Base-by-base conservation (phyloP, 352 stramenopile genomes). In the Pythium volutum region DNA sequence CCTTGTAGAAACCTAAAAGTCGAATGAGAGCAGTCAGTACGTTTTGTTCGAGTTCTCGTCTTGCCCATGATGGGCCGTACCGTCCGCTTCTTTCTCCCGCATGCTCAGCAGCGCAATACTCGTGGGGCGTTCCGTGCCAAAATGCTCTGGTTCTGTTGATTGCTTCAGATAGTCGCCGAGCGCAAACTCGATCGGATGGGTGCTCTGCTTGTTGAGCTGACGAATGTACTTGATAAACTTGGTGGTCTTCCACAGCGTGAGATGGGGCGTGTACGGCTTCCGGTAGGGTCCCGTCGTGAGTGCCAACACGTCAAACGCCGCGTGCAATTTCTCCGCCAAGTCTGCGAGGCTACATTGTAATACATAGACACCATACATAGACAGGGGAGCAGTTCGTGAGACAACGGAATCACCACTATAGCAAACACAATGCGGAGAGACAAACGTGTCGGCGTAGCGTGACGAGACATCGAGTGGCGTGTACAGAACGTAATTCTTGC, bases 161-260 rank as follows among this genome's bases (percentile, higher is more conserved):
- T 39, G 18, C 20, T 59, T 29, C 18, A 80, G 64, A 29, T 70
- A 66, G 15, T 42, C 47, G 26, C 18, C 49, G 33, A 84, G 54
- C 9, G 64, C 51, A 25, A 77, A 63, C 45, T 84, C 66, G 14
- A 79, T 62, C 4, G 31, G 51, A 11, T n/a, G 15, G 9, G 45
- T 23, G 20, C 66, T 55, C 22, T 54, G 31, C 12, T 59, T 51
- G 41, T 81, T 77, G 5, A 81, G 43, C 20, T 50, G 53, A 6
- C 54, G 47, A 26, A 77, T 69, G 18, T 69, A 45, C 8, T 69
- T n/a, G 8, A 57, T 64, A 31, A 75, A 54, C 59, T 71, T 5
- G 12, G 64, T 69, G 9, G 63, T 59, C 53, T 85, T 83, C 74
- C 76, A 85, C 20, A 85, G 67, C 9, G 76, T 81, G 55, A 80